A percentile compares a stretch with the other conserved stretches of the same genome.
Conservation (phyloP, 345 rosid genomes). For the Erysimum cheiranthoides region DNA sequence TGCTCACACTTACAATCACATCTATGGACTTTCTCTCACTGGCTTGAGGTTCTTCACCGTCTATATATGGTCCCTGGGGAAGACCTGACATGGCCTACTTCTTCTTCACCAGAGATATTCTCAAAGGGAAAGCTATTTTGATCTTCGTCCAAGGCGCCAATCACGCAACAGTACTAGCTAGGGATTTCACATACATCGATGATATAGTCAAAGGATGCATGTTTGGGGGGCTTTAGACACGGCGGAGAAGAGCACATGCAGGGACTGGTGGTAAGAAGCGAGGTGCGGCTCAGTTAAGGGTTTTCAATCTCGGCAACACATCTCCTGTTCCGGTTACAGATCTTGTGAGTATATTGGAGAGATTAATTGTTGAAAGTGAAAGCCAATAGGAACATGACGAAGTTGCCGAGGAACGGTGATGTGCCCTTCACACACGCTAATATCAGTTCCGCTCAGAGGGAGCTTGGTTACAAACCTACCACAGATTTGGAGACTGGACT, state of each 20-base stretch:
- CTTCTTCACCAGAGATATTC: slow-evolving; percentile 58
- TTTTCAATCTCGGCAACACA: slow-evolving; percentile 88
- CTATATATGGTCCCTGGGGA: slow-evolving; percentile 64
- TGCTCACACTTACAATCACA: slow-evolving; percentile 87
- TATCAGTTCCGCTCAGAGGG: slow-evolving; percentile 68
- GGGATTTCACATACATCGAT: slow-evolving; percentile 70
- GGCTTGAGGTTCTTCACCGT: slow-evolving; percentile 57
- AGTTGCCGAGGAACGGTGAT: slow-evolving; percentile 87
- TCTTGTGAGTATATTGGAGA: slow-evolving; percentile 80
- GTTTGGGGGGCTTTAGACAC: slow-evolving; percentile 78
- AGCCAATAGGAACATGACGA: slow-evolving; percentile 78
- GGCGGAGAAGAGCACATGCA: slow-evolving; percentile 85
- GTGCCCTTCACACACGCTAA: slow-evolving; percentile 95
- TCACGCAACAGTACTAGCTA: slow-evolving; percentile 49
- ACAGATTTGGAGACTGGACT: slow-evolving; percentile 82
- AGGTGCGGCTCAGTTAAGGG: slow-evolving; percentile 81
- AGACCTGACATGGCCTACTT: slow-evolving; percentile 66
- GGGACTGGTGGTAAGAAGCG: slow-evolving; percentile 95
- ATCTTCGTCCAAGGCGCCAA: slow-evolving; percentile 53
- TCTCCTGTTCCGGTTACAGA: slow-evolving; percentile 82
- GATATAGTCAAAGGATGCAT: slow-evolving; percentile 95
- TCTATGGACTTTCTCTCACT: slow-evolving; percentile 68
- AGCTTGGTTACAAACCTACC: slow-evolving; percentile 82
- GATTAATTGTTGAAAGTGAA: slow-evolving; percentile 77
- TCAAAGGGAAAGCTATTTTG: slow-evolving; percentile 52